Evolutionary conservation across 208 protist species (phyloP).

Genomic region (Angomonas ambiguus): DNA sequence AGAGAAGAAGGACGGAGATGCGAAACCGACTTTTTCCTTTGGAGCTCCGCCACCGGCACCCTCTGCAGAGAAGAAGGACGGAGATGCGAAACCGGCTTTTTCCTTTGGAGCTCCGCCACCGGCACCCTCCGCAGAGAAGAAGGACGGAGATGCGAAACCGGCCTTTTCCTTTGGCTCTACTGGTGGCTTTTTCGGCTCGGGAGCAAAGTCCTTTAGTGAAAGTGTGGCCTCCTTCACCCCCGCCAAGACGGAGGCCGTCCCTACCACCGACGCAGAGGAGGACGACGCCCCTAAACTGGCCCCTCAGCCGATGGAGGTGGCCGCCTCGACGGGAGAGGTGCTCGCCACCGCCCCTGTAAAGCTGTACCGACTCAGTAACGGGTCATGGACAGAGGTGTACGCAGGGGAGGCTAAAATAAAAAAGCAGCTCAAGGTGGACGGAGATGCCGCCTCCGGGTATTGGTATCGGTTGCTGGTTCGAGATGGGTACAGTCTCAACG

Average conservation of each 20-base stretch:
- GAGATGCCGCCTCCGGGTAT: neutral
- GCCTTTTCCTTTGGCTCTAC: too few species aligned
- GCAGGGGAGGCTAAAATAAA: constrained; percentile 3
- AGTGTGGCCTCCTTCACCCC: too few species aligned
- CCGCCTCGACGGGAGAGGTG: neutral
- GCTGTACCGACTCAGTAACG: constrained; percentile 7
- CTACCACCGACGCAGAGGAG: neutral
- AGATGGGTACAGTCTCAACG: constrained; percentile 8
- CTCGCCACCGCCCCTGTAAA: constrained; percentile 3
- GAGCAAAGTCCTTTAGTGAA: too few species aligned
- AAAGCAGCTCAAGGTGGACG: constrained; percentile 3
- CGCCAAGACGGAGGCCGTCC: neutral
- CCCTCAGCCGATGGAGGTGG: neutral
- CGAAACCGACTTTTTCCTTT: too few species aligned
- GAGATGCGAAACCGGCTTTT: too few species aligned
- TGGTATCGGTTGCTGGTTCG: constrained; percentile 9
- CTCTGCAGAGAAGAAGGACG: too few species aligned
- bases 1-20: too few species aligned
- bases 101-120: too few species aligned
- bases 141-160: too few species aligned
- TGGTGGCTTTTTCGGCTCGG: too few species aligned
- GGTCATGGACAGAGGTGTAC: neutral
- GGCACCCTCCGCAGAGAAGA: too few species aligned
- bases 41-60: too few species aligned
- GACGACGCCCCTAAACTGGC: neutral